Conservation (phyloP, 306 rosid species). For the Sphenostylis stenocarpa region DNA sequence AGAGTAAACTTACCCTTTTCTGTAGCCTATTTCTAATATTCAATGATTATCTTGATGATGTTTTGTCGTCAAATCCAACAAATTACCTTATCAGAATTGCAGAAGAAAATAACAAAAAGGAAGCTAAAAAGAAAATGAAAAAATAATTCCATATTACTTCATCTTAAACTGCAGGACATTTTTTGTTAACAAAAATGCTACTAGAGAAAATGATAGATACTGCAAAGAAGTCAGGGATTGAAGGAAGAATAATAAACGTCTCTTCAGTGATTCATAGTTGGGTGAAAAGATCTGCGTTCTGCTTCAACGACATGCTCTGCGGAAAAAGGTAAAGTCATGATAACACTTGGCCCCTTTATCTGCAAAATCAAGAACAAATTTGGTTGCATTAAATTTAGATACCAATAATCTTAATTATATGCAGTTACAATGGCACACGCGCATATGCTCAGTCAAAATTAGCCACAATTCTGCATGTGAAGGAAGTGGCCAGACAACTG, state of each 20-base stretch:
- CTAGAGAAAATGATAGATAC: conserved; percentile 86
- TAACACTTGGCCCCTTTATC: not conserved
- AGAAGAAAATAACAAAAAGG: not conserved
- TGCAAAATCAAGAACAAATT: not conserved
- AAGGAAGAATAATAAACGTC: conserved; percentile 87
- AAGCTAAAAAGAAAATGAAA: not conserved
- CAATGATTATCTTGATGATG: too few species aligned
- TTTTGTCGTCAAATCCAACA: too few species aligned
- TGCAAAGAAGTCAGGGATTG: conserved; percentile 74
- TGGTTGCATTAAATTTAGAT: not conserved
- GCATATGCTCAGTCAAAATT: conserved; percentile 94
- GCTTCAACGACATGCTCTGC: conserved; percentile 65
- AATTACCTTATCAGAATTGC: too few species aligned
- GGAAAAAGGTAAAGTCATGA: conserved; percentile 60
- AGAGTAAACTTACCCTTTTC: not conserved
- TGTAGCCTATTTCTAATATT: too few species aligned
- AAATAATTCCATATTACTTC: not conserved
- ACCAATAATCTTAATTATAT: conserved; percentile 15
- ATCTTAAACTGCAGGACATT: conserved; percentile 66
- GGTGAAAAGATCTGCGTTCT: conserved; percentile 69
- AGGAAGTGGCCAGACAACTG: conserved; percentile 78
- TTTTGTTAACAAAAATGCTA: conserved; percentile 72
- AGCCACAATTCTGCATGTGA: conserved; percentile 77
- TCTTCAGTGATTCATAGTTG: conserved; percentile 82
- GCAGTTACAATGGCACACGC: conserved; percentile 85